Evolutionary conservation across 2,329 filamentous ascomycete genomes (phyloP), one percentile per base, ranked within the genome.

Genomic region (Cladosporium phlei): DNA sequence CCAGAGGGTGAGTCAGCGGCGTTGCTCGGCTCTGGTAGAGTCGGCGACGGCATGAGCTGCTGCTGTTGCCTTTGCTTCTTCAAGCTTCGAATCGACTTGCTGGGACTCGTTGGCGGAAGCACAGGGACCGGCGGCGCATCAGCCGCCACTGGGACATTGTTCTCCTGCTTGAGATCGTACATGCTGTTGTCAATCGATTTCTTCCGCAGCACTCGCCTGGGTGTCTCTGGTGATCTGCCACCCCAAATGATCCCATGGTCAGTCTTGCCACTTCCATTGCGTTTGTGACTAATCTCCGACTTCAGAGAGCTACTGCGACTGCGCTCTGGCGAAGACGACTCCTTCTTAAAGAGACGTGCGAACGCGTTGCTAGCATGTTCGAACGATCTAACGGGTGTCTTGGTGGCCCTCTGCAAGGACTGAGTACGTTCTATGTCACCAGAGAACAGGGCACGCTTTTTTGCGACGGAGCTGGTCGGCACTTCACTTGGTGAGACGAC

Each of bases 351-450:
- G 7, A 67, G 56, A 46, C 59, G 59, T 6, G 62, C 64, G 54
- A 66, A 66, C 39, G 63, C 64, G 39, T 61, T 64, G 45, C 60
- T 66, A 55, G 64, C 64, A 47, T 64, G 64, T 44, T 67, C 64
- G 50, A 67, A 67, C 14, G 64, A 54, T 38, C 64, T 56, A 11
- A 67, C 64, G 22, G 64, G 61, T 51, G 56, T 57, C 46, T 62
- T 64, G 37, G 55, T 56, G 30, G 54, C 49, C 29, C 57, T 56
- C 35, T 62, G 61, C 34, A 65, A 51, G 12, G 56, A 58, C 29
- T 55, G 53, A 14, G 54, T 55, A 17, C 48, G 49, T 44, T 63
- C 61, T 45, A 60, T 55, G 25, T 56, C 57, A 38, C 55, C 55
- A 20, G 58, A 46, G 48, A 61, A 63, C 9, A 57, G 56, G 4